Base-by-base conservation (phyloP, 1,139 yeast species). In the Blastobotrys raffinosifermentans region DNA sequence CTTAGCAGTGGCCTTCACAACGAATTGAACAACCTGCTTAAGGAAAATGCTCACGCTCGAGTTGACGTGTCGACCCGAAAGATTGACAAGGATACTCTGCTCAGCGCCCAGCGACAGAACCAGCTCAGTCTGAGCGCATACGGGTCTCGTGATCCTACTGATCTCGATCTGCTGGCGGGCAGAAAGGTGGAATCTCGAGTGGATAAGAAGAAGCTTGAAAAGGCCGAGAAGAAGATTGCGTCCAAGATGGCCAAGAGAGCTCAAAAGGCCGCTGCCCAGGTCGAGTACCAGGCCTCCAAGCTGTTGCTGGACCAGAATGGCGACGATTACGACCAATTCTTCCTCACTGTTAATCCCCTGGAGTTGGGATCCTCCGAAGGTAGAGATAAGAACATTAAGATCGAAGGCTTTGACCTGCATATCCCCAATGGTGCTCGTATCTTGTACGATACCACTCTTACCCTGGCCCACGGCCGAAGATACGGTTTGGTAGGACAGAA, bases 401-500 rank as follows among this genome's bases (percentile, higher is more conserved):
- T 91, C 51, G 98, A 93, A 40, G 81, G 81, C 53, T 85, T 91
- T 59, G 99, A 91, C 61, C 69, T 91, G 47, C 86, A 86, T 55
- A 96, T 91, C 43, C 97, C 97, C 43, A 94, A 85, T 41, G 97
- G 96, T 44, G 82, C 83, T 64, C 78, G 98, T 66, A 89, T 91
- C 41, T 72, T 91, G 49, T 79, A 93, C 40, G 94, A 89, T 59
- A 84, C 97, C 16, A 75, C 89, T 16, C 72, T 91, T 48, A 80
- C 95, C 1, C 72, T 91, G 50, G 80, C 96, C 23, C 80, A 81
- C 57, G 98, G 98, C 39, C 86, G 86, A 63, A 75, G 98, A 61
- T 91, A 91, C 52, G 99, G 98, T 76, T 69, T 91, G 41, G 95
- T 91, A 32, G 99, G 99, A 63, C 94, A 89, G 59, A 91, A 91